Evolutionary conservation across 768 basidiomycete genomes (phyloP), one percentile per base, ranked within the genome.

Genomic region (Mycena polygramma): DNA sequence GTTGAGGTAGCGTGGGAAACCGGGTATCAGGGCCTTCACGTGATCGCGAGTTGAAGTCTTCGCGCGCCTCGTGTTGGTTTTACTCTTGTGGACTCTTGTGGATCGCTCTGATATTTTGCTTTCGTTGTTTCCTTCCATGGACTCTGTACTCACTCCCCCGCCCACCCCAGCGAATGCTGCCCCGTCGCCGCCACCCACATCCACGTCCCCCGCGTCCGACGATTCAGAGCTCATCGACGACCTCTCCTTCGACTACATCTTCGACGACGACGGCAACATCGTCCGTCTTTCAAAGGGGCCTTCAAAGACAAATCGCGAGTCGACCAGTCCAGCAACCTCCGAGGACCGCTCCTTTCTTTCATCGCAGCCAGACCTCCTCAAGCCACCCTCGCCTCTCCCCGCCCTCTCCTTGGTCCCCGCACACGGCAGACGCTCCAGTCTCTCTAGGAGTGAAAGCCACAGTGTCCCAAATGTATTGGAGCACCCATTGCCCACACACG

Each of bases 201-300:
- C 68, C 68, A 68, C 74, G 4, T 77, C 78, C n/a, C 77, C 81
- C 3, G 80, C 84, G 3, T 90, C 89, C 26, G 89, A 90, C 76
- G 89, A 89, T 71, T 89, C 88, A 7, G 68, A 70, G 64, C n/a
- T 88, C 63, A 88, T 89, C 69, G 86, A 88, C 60, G 90, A 91
- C 74, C 86, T 91, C 60, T 91, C 89, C 9, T 91, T 92, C 78
- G 89, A 90, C 73, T 92, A 90, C 69, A 83, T 87, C 71, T 83
- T 81, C 52, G 88, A 83, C 14, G 88, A 83, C 14, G 81, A 87
- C 10, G 90, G 90, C 9, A 85, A 90, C 67, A 82, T 83, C 64
- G 81, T 90, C 54, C 88, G 91, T 15, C 82, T 86, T 20, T 88
- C 89, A 8, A 90, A 89, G 75, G 86, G 87, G 52, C 76, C 79